These are phyloP conservation scores for Ustilago bromivora DNA, from an alignment of 1,284 basidiomycete genomes.

Conservation along the genomic window DNA sequence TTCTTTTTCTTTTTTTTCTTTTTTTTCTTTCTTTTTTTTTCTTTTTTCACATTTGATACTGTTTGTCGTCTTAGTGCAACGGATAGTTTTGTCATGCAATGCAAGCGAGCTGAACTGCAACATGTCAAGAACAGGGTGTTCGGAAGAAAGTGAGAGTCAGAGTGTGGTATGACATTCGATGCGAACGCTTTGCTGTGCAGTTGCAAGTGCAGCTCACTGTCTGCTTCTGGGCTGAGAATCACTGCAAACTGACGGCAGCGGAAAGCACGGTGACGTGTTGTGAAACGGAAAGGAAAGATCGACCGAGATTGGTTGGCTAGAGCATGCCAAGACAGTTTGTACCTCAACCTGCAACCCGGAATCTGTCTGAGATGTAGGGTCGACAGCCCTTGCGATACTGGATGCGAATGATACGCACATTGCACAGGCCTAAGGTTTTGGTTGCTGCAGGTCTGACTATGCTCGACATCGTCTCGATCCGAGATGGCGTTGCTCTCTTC, in stretches of 20 bases:
- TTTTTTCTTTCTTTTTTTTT: neutral
- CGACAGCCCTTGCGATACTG: neutral
- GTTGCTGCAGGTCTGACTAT: neutral
- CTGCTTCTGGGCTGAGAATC: neutral
- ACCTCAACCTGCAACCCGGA: neutral
- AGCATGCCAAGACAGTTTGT: neutral
- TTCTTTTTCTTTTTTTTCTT: too few relatives aligned
- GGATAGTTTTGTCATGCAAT: neutral
- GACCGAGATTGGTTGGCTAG: neutral
- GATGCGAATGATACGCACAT: neutral
- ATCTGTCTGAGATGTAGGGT: slow-evolving; percentile 6
- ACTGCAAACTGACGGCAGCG: slow-evolving; percentile 31
- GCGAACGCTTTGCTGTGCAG: neutral
- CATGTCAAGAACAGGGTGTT: too few relatives aligned
- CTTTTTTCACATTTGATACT: neutral
- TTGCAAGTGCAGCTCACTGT: neutral
- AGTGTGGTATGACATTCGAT: too few relatives aligned
- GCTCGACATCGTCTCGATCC: too few relatives aligned
- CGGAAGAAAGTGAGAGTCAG: too few relatives aligned
- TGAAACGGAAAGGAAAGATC: slow-evolving; percentile 3
- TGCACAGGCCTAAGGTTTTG: neutral
- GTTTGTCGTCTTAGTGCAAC: neutral
- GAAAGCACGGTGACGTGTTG: slow-evolving; percentile 42
- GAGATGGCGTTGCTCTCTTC: slow-evolving; percentile 8
- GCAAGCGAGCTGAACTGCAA: neutral